A percentile compares a stretch with the other conserved stretches of the same genome.
phyloP scores from a whole-genome alignment of 2,329 filamentous ascomycete species.

The Hypoxylon sp. region DNA sequence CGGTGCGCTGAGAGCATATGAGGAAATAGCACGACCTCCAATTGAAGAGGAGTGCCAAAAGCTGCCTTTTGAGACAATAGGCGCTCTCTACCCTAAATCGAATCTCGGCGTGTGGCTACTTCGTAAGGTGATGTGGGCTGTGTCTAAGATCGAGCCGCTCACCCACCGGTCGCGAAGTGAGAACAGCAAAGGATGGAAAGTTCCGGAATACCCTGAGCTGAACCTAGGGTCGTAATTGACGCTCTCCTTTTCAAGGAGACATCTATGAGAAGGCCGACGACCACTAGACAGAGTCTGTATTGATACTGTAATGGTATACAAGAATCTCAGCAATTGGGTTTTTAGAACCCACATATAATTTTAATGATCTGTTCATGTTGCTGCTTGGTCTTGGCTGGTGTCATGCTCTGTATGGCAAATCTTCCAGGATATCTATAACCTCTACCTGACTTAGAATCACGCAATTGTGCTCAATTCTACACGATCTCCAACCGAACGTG shows the following conservation, averaged over 20 bases:
- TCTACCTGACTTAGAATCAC: too few relatives aligned
- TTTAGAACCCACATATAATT: too few relatives aligned
- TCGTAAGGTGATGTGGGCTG: constrained; percentile 27
- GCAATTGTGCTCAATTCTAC: too few relatives aligned
- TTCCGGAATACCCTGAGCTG: constrained; percentile 40
- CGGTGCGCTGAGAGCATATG: constrained; percentile 26
- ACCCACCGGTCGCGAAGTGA: constrained; percentile 12
- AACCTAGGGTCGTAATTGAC: constrained; percentile 22
- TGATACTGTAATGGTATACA: too few relatives aligned
- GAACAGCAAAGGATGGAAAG: constrained; percentile 10
- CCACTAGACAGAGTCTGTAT: too few relatives aligned
- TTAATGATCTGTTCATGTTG: too few relatives aligned
- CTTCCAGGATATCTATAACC: too few relatives aligned
- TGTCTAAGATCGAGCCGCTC: constrained; percentile 25
- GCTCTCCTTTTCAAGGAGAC: too few relatives aligned
- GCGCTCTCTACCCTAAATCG: constrained; percentile 26
- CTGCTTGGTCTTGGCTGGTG: too few relatives aligned
- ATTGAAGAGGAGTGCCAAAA: constrained; percentile 29
- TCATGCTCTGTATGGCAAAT: too few relatives aligned
- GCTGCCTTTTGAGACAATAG: background rate
- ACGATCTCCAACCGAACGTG: too few relatives aligned
- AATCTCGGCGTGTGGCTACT: constrained; percentile 30
- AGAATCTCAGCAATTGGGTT: too few relatives aligned
- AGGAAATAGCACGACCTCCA: constrained; percentile 15
- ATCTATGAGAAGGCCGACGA: background rate